Percentiles rank a stretch among this genome's conserved stretches.
Conservation (phyloP, 108 stramenopile species). For the Pseudonitzschia multiseries region DNA sequence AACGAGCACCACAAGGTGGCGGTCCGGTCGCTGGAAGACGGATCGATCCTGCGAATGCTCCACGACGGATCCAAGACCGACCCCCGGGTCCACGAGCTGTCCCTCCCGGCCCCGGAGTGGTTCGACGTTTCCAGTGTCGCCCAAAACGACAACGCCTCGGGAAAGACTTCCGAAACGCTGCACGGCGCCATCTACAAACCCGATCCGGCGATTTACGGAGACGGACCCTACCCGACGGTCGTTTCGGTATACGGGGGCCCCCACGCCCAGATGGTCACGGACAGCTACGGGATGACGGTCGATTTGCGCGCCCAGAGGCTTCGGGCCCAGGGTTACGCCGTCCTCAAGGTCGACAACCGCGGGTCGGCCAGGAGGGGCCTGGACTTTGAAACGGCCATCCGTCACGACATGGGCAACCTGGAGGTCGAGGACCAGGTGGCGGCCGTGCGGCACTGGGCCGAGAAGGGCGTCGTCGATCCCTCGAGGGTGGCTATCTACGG, state of each 20-base stretch:
- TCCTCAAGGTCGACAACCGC: constrained; percentile 94
- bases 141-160: neutral
- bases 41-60: constrained; percentile 42
- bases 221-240: constrained; percentile 83
- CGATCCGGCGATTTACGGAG: constrained; percentile 58
- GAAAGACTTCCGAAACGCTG: constrained; percentile 19
- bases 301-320: constrained; percentile 88
- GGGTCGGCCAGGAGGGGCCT: constrained; percentile 88
- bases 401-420: constrained; percentile 64
- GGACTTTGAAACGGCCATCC: constrained; percentile 81
- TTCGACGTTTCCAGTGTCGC: constrained; percentile 24
- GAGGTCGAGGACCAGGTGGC: constrained; percentile 92
- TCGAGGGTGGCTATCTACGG: constrained; percentile 87
- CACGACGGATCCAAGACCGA: constrained; percentile 30
- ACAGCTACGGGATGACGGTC: constrained; percentile 68
- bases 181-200: constrained; percentile 83
- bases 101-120: constrained; percentile 55
- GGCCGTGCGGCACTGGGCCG: constrained; percentile 60
- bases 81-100: constrained; percentile 40
- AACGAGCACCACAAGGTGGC: constrained; percentile 43
- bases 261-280: constrained; percentile 75
- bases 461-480: constrained; percentile 71
- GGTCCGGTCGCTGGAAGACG: constrained; percentile 36
- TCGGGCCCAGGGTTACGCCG: constrained; percentile 80
- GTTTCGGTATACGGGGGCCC: constrained; percentile 94